These are phyloP conservation scores for Carex pumila DNA, from an alignment of 176 grass and related monocot genomes.

Conservation along the genomic window DNA sequence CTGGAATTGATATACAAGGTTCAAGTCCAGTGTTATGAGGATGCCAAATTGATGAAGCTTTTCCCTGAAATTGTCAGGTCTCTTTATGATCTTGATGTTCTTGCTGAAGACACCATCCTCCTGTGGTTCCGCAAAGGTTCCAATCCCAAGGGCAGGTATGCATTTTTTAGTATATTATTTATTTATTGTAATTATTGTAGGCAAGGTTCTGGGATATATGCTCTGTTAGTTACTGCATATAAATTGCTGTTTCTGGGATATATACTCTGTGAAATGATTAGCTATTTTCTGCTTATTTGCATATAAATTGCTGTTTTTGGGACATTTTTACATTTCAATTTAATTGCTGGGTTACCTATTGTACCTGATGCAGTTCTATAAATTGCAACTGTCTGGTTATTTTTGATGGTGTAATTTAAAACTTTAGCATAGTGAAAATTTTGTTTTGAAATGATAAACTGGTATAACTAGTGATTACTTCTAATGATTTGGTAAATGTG, in stretches of 20 bases:
- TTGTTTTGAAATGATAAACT: background rate
- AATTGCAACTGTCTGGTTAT: background rate
- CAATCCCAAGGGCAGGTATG: slow-evolving; percentile 88
- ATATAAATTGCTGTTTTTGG: background rate
- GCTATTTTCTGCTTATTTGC: background rate
- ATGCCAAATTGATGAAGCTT: slow-evolving; percentile 90
- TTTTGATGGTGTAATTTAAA: background rate
- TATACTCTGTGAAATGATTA: background rate
- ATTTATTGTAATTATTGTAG: background rate
- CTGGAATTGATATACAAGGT: slow-evolving; percentile 92
- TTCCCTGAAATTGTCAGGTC: slow-evolving; percentile 95
- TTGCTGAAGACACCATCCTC: slow-evolving; percentile 92
- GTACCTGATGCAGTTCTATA: background rate
- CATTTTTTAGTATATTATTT: background rate
- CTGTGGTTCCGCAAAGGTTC: slow-evolving; percentile 92
- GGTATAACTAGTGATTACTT: background rate
- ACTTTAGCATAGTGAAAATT: background rate
- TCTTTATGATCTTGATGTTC: slow-evolving; percentile 87
- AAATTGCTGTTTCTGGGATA: too few species aligned
- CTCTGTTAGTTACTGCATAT: background rate
- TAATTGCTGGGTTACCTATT: background rate
- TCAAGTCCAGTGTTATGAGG: slow-evolving; percentile 88
- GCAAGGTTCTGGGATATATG: background rate
- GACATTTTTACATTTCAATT: background rate
- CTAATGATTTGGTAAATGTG: slow-evolving; percentile 1